phyloP scores from a whole-genome alignment of 306 rosid genomes.

The Corylus avellana region DNA sequence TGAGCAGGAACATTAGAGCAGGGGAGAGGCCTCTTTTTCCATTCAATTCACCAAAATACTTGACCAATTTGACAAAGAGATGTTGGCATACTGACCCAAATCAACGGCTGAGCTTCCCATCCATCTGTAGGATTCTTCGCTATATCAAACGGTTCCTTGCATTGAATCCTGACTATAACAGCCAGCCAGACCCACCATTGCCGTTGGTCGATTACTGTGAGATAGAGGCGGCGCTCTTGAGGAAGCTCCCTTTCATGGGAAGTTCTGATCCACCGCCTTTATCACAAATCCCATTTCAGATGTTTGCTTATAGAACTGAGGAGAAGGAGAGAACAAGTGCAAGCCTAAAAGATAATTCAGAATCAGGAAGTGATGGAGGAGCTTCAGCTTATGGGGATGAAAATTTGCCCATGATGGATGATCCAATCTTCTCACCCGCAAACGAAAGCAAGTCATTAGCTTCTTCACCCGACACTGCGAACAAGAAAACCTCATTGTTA shows the following conservation, averaged over 20 bases:
- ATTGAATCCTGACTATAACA: conserved; percentile 62
- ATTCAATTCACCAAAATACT: conserved; percentile 56
- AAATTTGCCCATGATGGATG: conserved; percentile 49
- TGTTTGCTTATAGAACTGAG: conserved; percentile 59
- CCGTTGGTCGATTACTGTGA: conserved; percentile 76
- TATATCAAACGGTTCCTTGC: conserved; percentile 57
- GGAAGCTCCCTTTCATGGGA: conserved; percentile 64
- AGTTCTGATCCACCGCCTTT: conserved; percentile 39
- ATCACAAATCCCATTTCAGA: conserved; percentile 75
- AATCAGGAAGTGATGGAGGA: conserved; percentile 69
- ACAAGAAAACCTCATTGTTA: conserved; percentile 36
- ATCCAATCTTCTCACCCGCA: conserved; percentile 39
- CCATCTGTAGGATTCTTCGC: conserved; percentile 82
- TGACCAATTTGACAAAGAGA: conserved; percentile 74
- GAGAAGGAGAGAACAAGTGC: conserved; percentile 50
- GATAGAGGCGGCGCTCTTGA: conserved; percentile 56
- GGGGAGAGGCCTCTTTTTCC: conserved; percentile 93
- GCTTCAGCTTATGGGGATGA: conserved; percentile 79
- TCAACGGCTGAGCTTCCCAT: conserved; percentile 81
- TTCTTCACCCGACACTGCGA: conserved; percentile 35
- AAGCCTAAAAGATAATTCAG: conserved; percentile 58
- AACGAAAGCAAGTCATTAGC: conserved; percentile 48
- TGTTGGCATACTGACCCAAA: conserved; percentile 83
- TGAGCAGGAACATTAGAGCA: conserved; percentile 85
- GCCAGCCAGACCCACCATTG: conserved; percentile 52